Evolutionary conservation across 2,329 filamentous ascomycete species (phyloP).

Genomic region (Ascochyta viciae-villosae): DNA sequence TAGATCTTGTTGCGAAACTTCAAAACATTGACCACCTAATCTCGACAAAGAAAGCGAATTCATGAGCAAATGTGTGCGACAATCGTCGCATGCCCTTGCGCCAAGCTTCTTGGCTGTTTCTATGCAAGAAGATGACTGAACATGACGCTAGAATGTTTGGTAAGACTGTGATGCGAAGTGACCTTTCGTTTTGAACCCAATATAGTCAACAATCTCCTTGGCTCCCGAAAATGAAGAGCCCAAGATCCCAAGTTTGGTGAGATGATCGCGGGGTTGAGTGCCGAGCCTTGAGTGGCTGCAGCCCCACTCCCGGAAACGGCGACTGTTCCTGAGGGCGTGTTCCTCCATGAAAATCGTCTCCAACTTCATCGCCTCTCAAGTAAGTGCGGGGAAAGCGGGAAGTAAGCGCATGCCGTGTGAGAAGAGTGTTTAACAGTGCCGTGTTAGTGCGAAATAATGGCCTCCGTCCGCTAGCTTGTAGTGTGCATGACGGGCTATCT

Average conservation of each 20-base stretch:
- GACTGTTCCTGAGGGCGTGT: not conserved
- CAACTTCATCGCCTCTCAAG: not conserved
- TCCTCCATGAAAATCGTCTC: not conserved
- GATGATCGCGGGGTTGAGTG: not conserved
- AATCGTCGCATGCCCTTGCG: not conserved
- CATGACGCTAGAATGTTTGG: not conserved
- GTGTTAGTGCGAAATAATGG: not conserved
- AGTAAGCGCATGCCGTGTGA: not conserved
- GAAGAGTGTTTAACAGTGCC: not conserved
- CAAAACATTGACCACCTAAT: not conserved
- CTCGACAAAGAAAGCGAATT: not conserved
- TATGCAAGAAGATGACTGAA: not conserved
- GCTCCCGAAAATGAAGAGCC: not conserved
- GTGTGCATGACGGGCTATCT: not conserved
- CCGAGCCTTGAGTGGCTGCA: slow-evolving; percentile 3
- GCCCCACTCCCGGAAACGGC: slow-evolving; percentile 17
- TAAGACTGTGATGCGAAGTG: not conserved
- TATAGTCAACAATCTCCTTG: not conserved
- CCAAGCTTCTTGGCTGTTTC: not conserved
- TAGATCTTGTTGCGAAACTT: not conserved
- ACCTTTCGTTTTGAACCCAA: not conserved
- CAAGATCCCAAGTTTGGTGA: not conserved
- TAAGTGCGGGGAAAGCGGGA: not conserved
- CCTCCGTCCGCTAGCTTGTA: not conserved
- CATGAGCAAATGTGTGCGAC: not conserved